A percentile compares a stretch with the other conserved stretches of the same genome.
Evolutionary conservation across 78 protist species (phyloP).

Genomic region (Cavenderia fasciculata): DNA sequence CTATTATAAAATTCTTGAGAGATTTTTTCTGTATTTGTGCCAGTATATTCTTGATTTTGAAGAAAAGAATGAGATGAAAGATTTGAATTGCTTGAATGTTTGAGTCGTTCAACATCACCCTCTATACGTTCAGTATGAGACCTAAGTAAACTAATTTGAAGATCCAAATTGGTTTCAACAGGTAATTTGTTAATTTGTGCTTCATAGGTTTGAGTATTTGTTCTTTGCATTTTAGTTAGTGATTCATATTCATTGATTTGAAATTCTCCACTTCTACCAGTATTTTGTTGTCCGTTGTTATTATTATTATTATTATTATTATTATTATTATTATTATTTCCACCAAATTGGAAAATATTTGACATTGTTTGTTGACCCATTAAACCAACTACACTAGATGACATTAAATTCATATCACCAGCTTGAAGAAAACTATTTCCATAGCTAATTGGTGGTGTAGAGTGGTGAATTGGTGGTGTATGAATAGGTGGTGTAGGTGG

Average conservation of each 20-base stretch:
- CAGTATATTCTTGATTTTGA: background rate
- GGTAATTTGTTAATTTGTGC: background rate
- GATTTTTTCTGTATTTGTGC: conserved; percentile 34
- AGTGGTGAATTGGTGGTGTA: background rate
- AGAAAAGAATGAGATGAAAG: background rate
- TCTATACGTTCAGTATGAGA: conserved; percentile 5
- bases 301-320: background rate
- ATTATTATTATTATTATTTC: background rate
- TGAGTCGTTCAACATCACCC: conserved; percentile 3
- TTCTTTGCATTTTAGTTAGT: conserved; percentile 47
- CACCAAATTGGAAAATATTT: background rate
- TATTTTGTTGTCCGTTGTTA: background rate
- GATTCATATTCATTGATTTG: conserved; percentile 30
- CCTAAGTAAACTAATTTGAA: conserved; percentile 2
- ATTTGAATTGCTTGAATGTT: conserved; percentile 4
- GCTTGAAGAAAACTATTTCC: background rate
- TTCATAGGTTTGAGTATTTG: conserved; percentile 12
- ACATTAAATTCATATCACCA: background rate
- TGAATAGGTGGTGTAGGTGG: conserved; percentile 64
- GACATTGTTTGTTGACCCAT: background rate
- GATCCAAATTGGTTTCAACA: conserved; percentile 1
- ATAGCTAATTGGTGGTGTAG: conserved; percentile 18
- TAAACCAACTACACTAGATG: background rate
- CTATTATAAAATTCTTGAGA: conserved; percentile 46
- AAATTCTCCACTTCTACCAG: background rate